These are phyloP conservation scores for Leptomonas seymouri DNA, from an alignment of 208 protist genomes.

Conservation along the genomic window DNA sequence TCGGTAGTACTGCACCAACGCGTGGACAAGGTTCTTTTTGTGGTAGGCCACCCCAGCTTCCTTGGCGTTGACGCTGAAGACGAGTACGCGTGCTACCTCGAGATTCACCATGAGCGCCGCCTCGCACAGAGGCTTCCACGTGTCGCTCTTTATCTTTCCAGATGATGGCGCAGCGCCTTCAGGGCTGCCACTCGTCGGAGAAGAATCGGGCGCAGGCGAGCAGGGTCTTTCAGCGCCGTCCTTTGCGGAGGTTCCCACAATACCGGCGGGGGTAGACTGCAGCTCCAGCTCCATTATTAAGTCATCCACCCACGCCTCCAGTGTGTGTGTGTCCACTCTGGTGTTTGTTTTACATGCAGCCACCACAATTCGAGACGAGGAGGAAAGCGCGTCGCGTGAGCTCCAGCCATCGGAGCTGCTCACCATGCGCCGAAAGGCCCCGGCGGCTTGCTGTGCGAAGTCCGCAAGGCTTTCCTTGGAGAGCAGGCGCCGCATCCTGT, in stretches of 20 bases:
- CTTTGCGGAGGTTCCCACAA: neutral
- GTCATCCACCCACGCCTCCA: constrained; percentile 28
- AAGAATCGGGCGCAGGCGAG: neutral
- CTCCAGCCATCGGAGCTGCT: constrained; percentile 31
- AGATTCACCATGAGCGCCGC: constrained; percentile 52
- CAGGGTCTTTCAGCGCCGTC: neutral
- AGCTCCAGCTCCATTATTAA: constrained; percentile 27
- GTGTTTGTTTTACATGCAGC: constrained; percentile 44
- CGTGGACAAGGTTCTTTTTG: constrained; percentile 10
- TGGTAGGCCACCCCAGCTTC: constrained; percentile 15
- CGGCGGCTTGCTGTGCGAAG: constrained; percentile 70
- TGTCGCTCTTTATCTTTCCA: constrained; percentile 5
- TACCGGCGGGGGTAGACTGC: constrained; percentile 13
- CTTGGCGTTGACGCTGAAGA: constrained; percentile 32
- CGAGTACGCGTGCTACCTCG: constrained; percentile 41
- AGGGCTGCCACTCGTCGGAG: neutral
- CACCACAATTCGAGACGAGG: constrained; percentile 55
- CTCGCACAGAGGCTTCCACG: constrained; percentile 49
- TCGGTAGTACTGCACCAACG: constrained; percentile 25
- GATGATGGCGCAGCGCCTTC: neutral
- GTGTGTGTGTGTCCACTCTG: constrained; percentile 10
- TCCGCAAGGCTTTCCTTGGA: constrained; percentile 56
- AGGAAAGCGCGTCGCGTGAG: constrained; percentile 41
- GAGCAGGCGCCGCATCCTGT: constrained; percentile 36
- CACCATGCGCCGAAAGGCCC: constrained; percentile 59